Evolutionary conservation across 2,329 filamentous ascomycete genomes (phyloP).

Genomic region (Talaromyces sp.): DNA sequence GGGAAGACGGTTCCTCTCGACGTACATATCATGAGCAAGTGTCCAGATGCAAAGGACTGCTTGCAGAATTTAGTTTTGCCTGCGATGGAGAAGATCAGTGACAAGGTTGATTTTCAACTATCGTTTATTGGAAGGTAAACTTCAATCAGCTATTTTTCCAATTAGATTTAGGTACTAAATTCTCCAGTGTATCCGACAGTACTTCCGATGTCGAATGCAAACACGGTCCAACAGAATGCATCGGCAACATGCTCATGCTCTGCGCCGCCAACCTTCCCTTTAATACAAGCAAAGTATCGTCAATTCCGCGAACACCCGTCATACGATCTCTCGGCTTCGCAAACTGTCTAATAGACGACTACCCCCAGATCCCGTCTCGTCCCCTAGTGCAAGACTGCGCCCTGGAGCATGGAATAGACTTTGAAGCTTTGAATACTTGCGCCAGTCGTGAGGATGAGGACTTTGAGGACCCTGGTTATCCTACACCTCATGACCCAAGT

Average conservation of each 20-base stretch:
- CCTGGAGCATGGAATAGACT: conserved; percentile 83
- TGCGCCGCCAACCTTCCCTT: conserved; percentile 70
- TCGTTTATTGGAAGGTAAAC: conserved; percentile 80
- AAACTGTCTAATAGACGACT: conserved; percentile 80
- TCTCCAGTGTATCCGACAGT: conserved; percentile 56
- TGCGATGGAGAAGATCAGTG: conserved; percentile 73
- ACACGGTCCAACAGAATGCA: conserved; percentile 84
- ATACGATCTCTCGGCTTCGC: conserved; percentile 90
- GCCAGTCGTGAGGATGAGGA: conserved; percentile 71
- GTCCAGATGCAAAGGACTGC: conserved; percentile 84
- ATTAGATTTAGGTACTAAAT: neutral
- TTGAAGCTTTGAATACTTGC: conserved; percentile 76
- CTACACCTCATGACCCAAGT: conserved; percentile 60
- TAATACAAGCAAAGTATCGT: conserved; percentile 24
- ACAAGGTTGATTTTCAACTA: conserved; percentile 86
- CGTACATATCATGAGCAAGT: conserved; percentile 96
- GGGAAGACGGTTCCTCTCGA: conserved; percentile 66
- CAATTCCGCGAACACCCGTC: conserved; percentile 62
- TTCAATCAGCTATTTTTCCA: neutral
- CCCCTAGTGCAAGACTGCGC: conserved; percentile 82
- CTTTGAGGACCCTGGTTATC: conserved; percentile 36
- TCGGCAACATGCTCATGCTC: conserved; percentile 91
- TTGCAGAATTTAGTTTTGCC: conserved; percentile 77
- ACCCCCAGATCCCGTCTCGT: conserved; percentile 70
- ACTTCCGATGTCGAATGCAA: conserved; percentile 83